phyloP scores from a whole-genome alignment of 2,329 filamentous ascomycete species.

The Stagonosporopsis chrysanthemi region DNA sequence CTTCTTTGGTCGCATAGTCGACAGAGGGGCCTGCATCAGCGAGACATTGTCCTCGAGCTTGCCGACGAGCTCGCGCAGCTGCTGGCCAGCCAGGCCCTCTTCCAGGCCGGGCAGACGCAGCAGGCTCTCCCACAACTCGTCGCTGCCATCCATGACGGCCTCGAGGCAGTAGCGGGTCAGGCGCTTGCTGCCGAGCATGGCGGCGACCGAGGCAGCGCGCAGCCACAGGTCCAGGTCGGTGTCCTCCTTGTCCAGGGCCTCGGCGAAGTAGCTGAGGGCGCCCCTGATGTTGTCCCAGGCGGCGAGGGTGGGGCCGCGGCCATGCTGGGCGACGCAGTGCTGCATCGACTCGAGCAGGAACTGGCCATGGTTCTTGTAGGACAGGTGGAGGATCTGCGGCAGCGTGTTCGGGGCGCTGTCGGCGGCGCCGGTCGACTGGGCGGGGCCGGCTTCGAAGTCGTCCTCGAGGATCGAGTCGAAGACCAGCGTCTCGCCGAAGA shows the following conservation, averaged over 20 bases:
- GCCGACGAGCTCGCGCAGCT: slow-evolving; percentile 53
- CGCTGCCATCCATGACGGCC: slow-evolving; percentile 68
- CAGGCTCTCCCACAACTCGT: slow-evolving; percentile 62
- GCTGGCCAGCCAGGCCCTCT: slow-evolving; percentile 48
- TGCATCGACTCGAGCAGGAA: slow-evolving; percentile 81
- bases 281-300: slow-evolving; percentile 32
- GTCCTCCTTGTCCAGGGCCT: slow-evolving; percentile 70
- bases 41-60: slow-evolving; percentile 65
- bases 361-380: slow-evolving; percentile 95
- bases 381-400: slow-evolving; percentile 87
- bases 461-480: slow-evolving; percentile 52
- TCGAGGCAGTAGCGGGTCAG: slow-evolving; percentile 69
- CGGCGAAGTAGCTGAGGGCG: slow-evolving; percentile 63
- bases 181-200: slow-evolving; percentile 64
- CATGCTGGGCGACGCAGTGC: slow-evolving; percentile 53
- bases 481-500: slow-evolving; percentile 55
- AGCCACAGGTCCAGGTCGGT: slow-evolving; percentile 70
- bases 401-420: slow-evolving; percentile 82
- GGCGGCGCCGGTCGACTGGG: slow-evolving; percentile 64
- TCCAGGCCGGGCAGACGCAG: slow-evolving; percentile 62
- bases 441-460: slow-evolving; percentile 48
- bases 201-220: slow-evolving; percentile 64
- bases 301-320: slow-evolving; percentile 46
- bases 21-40: slow-evolving; percentile 59
- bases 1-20: slow-evolving; percentile 58